Evolutionary conservation across 176 grass and related monocot species (phyloP), one percentile per base, ranked within the genome.

Genomic region (Luzula sylvatica): DNA sequence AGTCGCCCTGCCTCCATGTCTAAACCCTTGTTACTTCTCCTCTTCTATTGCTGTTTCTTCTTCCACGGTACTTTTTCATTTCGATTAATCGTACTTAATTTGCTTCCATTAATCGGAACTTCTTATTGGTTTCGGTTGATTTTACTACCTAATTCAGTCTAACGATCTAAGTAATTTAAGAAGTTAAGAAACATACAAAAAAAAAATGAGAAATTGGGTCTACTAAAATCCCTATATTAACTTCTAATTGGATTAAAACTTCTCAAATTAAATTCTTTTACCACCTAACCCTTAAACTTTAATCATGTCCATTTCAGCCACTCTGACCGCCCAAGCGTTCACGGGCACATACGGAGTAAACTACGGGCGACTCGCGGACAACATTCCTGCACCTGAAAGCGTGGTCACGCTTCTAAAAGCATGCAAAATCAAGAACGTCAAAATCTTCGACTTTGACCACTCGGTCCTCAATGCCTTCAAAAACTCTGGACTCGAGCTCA

Each of bases 371-470:
- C 90, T 98, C 32, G 93, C 93, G 20, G 56, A 98, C 61, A 87
- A 98, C 72, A 71, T 92, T 41, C 93, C 82, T 14, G 46, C 86
- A 13, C 78, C 93, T 7, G 93, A 87, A 54, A 92, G 65, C 57
- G 93, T 98, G 0, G 93, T 92, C 2, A 56, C 57, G 25, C 86
- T 98, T 7, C 78, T 98, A 15, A 83, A 72, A 60, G 67, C 24
- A 11, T 76, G 81, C 15, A 98, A 83, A 67, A 81, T 98, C 77
- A 83, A 87, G 72, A 98, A 98, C 54, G 86, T 92, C 59, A 92
- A 89, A 58, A 98, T 98, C 71, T 98, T 78, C 20, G 82, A 98
- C 30, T 50, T 75, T 0, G 82, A 98, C 8, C 86, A 83, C 61
- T 72, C 46, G 24, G 78, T 98, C 53, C 81, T 98, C 3, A 80